A percentile compares a stretch with the other conserved stretches of the same genome.
Evolutionary conservation across 208 protist genomes (phyloP).

Genomic region (Crithidia brevicula): DNA sequence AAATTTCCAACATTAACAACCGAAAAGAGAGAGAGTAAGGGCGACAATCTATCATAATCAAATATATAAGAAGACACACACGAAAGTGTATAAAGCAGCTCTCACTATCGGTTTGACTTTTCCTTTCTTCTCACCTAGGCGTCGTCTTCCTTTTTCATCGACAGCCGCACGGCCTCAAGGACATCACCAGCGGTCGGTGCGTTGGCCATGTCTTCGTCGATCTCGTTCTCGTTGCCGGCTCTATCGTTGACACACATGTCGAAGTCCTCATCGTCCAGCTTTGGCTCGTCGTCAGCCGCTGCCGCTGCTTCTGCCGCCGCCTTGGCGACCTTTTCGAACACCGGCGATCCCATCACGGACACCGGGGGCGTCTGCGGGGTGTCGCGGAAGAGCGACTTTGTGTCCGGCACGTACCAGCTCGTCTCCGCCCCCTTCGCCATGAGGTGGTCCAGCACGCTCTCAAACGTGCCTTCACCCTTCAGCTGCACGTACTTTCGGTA

Average conservation of each 20-base stretch:
- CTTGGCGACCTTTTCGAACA: slow-evolving; percentile 40
- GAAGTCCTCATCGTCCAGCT: slow-evolving; percentile 15
- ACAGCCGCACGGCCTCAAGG: slow-evolving; percentile 36
- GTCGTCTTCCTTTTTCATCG: slow-evolving; percentile 35
- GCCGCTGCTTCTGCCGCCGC: slow-evolving; percentile 1
- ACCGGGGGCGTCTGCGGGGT: slow-evolving; percentile 43
- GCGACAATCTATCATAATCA: too few species aligned
- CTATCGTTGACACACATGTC: slow-evolving; percentile 12
- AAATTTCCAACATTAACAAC: too few species aligned
- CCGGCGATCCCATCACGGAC: slow-evolving; percentile 57
- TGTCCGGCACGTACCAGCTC: slow-evolving; percentile 91
- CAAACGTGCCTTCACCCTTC: slow-evolving; percentile 75
- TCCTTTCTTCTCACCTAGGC: too few species aligned
- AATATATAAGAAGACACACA: too few species aligned
- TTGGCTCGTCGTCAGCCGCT: slow-evolving; percentile 6
- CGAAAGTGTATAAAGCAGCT: too few species aligned
- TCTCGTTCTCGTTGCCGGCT: slow-evolving; percentile 19
- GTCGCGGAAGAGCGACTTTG: slow-evolving; percentile 53
- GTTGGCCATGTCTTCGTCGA: slow-evolving; percentile 21
- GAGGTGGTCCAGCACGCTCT: slow-evolving; percentile 79
- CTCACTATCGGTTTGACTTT: too few species aligned
- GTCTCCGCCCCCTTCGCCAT: slow-evolving; percentile 88
- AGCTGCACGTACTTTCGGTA: slow-evolving; percentile 90
- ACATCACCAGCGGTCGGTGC: slow-evolving; percentile 29
- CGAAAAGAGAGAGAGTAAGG: too few species aligned